Evolutionary conservation across 768 basidiomycete species (phyloP), one percentile per base, ranked within the genome.

Genomic region (Stropharia rugosoannulata): DNA sequence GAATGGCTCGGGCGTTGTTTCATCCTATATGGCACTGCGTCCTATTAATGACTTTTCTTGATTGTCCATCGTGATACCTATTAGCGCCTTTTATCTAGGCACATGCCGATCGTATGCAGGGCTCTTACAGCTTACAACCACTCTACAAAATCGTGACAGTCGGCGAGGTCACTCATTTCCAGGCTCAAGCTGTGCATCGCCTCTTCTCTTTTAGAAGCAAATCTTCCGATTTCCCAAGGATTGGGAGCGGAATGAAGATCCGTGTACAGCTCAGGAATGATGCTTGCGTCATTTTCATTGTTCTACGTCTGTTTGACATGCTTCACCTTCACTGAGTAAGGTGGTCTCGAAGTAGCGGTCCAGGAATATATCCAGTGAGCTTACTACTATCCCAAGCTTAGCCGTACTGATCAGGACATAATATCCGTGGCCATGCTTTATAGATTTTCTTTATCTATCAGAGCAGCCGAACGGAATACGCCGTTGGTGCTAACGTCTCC

Each of bases 381-480:
- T 43, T 54, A 39, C 60, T 62, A 46, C 64, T 68, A 64, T 65
- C 65, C 67, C 59, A 56, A 57, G 60, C 51, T 51, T 54, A 56
- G 59, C 57, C 35, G 49, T 40, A 41, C 49, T 60, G 63, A 60
- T 63, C 62, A 60, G 58, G 59, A 62, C 57, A 63, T 59, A 64
- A 65, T 67, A 51, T 69, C 68, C 68, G 68, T 61, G 62, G 67
- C 63, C 61, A 61, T 64, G 61, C 58, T 54, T 53, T 60, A 36
- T 22, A 63, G 66, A 61, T 61, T 22, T 22, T 49, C 49, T 62
- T 59, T 64, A 70, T 69, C 66, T 65, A 70, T 71, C 69, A 64
- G 51, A 61, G 59, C 49, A 50, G 57, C 51, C 50, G 39, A 46
- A 51, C 70, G 70, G 68, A 66, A 67, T 66, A 65, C 66, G 61